These are phyloP conservation scores for Syncephalis fuscata DNA, from an alignment of 371 early-diverging fungal genomes.

Conservation along the genomic window DNA sequence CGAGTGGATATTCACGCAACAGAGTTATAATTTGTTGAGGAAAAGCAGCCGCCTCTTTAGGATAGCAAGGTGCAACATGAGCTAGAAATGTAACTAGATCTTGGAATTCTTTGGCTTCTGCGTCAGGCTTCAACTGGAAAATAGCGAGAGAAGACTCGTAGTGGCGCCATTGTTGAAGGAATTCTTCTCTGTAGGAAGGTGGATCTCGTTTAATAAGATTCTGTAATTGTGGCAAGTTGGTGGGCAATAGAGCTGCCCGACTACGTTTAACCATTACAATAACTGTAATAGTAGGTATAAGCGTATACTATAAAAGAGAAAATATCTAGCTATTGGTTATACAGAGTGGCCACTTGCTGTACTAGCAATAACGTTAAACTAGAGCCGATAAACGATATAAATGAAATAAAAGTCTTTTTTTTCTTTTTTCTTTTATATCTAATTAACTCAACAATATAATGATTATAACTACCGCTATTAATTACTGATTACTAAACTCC, in stretches of 20 bases:
- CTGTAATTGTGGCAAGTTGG: conserved; percentile 91
- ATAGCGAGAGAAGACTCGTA: conserved; percentile 73
- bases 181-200: conserved; percentile 82
- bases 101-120: conserved; percentile 61
- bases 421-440: neutral
- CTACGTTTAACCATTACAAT: conserved; percentile 40
- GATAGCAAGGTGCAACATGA: conserved; percentile 74
- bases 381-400: no score
- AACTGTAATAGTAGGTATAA: no score
- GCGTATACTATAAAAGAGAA: no score
- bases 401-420: neutral
- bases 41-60: conserved; percentile 55
- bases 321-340: no score
- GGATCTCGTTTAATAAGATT: conserved; percentile 93
- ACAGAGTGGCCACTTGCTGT: no score
- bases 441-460: neutral
- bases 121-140: conserved; percentile 75
- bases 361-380: no score
- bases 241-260: conserved; percentile 50
- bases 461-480: neutral
- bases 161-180: conserved; percentile 81
- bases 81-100: conserved; percentile 76
- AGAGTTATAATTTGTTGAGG: conserved; percentile 68
- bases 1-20: conserved; percentile 54
- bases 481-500: no score